Evolutionary conservation across 2,329 filamentous ascomycete species (phyloP).

Genomic region (Sclerotinia subarctica): DNA sequence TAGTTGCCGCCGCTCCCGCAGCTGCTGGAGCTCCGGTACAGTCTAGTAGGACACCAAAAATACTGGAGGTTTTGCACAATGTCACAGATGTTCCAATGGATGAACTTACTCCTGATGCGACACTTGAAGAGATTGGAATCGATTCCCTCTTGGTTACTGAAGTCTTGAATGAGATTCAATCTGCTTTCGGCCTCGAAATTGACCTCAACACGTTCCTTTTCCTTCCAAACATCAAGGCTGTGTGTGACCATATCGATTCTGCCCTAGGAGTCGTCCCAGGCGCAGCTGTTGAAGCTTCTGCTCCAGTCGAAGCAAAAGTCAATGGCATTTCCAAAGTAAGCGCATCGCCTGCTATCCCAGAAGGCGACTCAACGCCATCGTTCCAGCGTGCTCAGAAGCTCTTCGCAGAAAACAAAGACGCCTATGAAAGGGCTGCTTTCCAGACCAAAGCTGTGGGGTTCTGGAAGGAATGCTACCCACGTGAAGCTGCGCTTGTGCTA

Average conservation of each 20-base stretch:
- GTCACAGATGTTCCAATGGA: constrained; percentile 3
- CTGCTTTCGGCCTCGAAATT: constrained; percentile 11
- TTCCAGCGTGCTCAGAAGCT: background rate
- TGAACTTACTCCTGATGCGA: background rate
- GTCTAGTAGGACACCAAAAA: background rate
- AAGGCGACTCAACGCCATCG: background rate
- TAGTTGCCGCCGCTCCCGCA: background rate
- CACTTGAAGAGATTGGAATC: constrained; percentile 12
- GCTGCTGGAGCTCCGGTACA: background rate
- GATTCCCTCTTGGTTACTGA: constrained; percentile 16
- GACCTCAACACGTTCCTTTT: background rate
- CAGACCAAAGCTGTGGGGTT: constrained; percentile 29
- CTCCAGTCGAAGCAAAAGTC: background rate
- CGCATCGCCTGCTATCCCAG: background rate
- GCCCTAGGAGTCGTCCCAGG: background rate
- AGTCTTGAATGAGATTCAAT: constrained; percentile 18
- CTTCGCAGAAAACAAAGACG: background rate
- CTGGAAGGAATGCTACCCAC: constrained; percentile 34
- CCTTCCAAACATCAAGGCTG: background rate
- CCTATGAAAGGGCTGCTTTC: background rate
- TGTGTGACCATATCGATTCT: background rate
- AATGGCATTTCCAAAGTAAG: no score
- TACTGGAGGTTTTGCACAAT: background rate
- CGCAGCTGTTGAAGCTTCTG: background rate
- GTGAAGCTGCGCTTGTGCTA: constrained; percentile 37